Evolutionary conservation across 75 land plant species (phyloP).

Genomic region (Cupressus sempervirens): DNA sequence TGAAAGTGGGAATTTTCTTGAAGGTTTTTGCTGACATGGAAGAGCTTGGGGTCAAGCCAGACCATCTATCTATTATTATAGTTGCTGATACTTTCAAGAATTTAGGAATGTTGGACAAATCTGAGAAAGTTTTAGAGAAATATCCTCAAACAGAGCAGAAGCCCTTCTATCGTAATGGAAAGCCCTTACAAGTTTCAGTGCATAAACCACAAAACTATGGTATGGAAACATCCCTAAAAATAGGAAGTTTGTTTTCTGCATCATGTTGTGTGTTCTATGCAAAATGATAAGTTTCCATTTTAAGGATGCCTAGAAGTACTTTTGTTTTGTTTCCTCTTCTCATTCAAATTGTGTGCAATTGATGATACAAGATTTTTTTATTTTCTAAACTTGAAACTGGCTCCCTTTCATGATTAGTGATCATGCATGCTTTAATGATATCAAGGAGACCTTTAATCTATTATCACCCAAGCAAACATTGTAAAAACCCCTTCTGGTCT

Average conservation of each 20-base stretch:
- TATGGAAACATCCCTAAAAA: background rate
- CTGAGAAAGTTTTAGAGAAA: constrained; percentile 48
- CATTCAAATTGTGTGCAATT: background rate
- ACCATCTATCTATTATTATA: constrained; percentile 40
- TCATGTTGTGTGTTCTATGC: background rate
- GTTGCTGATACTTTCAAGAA: constrained; percentile 67
- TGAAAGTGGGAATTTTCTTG: constrained; percentile 8
- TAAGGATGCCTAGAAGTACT: background rate
- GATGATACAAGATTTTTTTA: background rate
- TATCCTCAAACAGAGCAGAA: constrained; percentile 75
- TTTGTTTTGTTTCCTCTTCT: background rate
- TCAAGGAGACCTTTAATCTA: background rate
- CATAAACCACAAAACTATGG: constrained; percentile 1
- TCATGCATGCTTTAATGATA: background rate
- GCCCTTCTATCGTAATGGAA: constrained; percentile 50
- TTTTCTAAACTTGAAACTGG: background rate
- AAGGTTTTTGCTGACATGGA: constrained; percentile 98
- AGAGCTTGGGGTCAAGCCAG: constrained; percentile 78
- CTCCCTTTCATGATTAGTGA: background rate
- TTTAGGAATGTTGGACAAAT: constrained; percentile 71
- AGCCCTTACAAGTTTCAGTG: constrained; percentile 29
- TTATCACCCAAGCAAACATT: background rate
- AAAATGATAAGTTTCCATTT: background rate
- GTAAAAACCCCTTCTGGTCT: too few relatives aligned
- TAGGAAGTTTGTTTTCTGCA: background rate